Evolutionary conservation across 2,329 filamentous ascomycete species (phyloP).

Genomic region (Xylaria multiplex): DNA sequence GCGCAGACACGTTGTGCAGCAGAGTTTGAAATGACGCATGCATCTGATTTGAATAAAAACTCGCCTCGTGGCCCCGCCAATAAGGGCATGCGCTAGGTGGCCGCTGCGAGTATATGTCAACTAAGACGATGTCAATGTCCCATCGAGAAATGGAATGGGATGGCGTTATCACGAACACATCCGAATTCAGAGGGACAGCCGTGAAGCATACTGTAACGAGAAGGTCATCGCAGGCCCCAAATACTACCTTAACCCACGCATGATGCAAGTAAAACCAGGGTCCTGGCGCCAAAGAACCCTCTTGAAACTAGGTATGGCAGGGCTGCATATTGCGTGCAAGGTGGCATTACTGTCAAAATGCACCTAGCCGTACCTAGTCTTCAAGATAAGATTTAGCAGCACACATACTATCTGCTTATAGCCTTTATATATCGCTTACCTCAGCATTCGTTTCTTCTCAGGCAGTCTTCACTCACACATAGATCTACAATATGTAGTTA

Average conservation of each 20-base stretch:
- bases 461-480: background rate
- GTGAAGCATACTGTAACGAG: conserved; percentile 28
- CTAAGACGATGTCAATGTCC: conserved; percentile 1
- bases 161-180: conserved; percentile 22
- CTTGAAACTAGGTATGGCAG: conserved; percentile 19
- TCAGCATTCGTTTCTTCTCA: background rate
- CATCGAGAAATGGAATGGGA: conserved; percentile 1
- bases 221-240: conserved; percentile 28
- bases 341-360: conserved; percentile 13
- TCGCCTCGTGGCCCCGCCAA: conserved; percentile 13
- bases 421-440: conserved; percentile 9
- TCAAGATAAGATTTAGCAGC: conserved; percentile 19
- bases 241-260: conserved; percentile 27
- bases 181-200: background rate
- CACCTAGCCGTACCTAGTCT: background rate
- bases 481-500: background rate
- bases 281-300: conserved; percentile 17
- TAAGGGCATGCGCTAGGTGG: background rate
- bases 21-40: conserved; percentile 27
- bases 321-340: conserved; percentile 29
- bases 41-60: conserved; percentile 26
- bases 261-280: conserved; percentile 28
- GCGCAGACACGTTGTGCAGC: conserved; percentile 18
- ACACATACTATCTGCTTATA: background rate
- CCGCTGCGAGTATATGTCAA: conserved; percentile 24